Conservation (phyloP, 1,139 yeast species). For the Scheffersomyces illinoinensis region DNA sequence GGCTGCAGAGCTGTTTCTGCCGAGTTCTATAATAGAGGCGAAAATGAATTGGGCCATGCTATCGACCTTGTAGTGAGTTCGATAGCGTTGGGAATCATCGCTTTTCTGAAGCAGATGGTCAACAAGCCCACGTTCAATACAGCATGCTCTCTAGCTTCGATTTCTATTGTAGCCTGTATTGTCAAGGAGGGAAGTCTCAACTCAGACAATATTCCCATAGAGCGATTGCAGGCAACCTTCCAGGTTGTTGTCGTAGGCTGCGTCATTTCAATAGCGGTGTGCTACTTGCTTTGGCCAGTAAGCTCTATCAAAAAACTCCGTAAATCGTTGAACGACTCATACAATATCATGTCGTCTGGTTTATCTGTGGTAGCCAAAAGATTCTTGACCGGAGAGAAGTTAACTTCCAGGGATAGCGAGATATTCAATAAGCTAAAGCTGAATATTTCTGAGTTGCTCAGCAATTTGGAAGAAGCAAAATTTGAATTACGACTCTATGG, state of each 20-base stretch:
- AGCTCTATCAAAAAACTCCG: constrained; percentile 54
- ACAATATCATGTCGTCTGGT: constrained; percentile 53
- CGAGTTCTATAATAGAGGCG: constrained; percentile 44
- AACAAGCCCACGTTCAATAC: constrained; percentile 74
- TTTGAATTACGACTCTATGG: constrained; percentile 62
- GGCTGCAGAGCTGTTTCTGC: constrained; percentile 57
- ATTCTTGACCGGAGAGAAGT: constrained; percentile 54
- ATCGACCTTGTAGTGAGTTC: constrained; percentile 59
- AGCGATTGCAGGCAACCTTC: constrained; percentile 56
- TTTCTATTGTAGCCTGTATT: constrained; percentile 68
- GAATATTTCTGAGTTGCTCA: constrained; percentile 40
- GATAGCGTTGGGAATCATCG: constrained; percentile 61
- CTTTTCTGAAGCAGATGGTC: constrained; percentile 68
- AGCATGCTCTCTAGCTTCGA: constrained; percentile 77
- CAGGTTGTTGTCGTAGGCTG: constrained; percentile 66
- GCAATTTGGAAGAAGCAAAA: constrained; percentile 58
- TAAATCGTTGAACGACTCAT: constrained; percentile 50
- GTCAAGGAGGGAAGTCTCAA: constrained; percentile 77
- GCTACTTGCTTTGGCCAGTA: constrained; percentile 65
- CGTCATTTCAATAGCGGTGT: constrained; percentile 54
- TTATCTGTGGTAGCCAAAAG: constrained; percentile 51
- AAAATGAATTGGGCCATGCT: constrained; percentile 52
- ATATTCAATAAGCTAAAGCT: constrained; percentile 39
- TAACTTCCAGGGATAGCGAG: constrained; percentile 38
- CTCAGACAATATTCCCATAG: constrained; percentile 59